Evolutionary conservation across 352 stramenopile species (phyloP).

Genomic region (Blastocystis sp.): DNA sequence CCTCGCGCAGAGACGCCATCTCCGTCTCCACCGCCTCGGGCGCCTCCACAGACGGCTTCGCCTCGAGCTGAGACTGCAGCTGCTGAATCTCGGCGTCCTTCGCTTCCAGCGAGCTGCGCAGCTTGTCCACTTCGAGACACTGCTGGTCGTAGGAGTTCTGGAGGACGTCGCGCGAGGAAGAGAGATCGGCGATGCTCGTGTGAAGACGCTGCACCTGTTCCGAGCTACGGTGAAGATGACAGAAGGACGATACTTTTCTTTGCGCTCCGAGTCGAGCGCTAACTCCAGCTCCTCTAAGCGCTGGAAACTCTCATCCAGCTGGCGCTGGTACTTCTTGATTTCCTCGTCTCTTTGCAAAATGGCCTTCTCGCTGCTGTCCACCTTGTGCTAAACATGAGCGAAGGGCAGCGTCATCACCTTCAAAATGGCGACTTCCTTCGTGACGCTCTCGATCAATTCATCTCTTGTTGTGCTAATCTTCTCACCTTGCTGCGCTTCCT

Average conservation of each 20-base stretch:
- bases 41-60: not conserved
- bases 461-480: not conserved
- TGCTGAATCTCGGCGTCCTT: not conserved
- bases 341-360: not conserved
- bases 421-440: not conserved
- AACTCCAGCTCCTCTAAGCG: conserved; percentile 2
- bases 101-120: not conserved
- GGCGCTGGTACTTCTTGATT: not conserved
- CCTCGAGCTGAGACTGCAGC: not conserved
- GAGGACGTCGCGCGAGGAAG: not conserved
- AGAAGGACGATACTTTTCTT: not conserved
- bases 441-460: not conserved
- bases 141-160: not conserved
- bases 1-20: not conserved
- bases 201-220: not conserved
- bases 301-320: conserved; percentile 3
- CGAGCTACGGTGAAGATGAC: not conserved
- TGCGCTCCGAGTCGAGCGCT: not conserved
- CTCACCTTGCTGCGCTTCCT: conserved; percentile 7
- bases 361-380: not conserved
- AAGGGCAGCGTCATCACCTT: not conserved
- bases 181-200: not conserved
- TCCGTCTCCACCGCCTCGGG: not conserved
- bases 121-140: not conserved
- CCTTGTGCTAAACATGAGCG: not conserved